Conservation (phyloP, 139 green algal species). For the Zygnema cylindricum region DNA sequence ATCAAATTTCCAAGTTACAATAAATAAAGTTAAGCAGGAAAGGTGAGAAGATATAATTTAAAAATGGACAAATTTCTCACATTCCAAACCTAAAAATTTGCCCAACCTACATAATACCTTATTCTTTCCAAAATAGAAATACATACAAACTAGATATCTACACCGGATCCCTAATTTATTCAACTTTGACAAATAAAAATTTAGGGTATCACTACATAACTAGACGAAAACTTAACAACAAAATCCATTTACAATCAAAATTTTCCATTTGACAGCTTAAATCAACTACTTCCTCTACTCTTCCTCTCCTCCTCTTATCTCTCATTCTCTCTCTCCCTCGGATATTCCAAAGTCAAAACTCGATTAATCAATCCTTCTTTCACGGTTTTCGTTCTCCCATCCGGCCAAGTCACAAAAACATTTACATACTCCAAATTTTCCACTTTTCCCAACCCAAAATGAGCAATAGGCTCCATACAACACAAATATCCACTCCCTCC, state of each 20-base stretch:
- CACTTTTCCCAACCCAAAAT: slow-evolving; percentile 48
- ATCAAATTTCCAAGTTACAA: no score
- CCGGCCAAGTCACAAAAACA: slow-evolving; percentile 39
- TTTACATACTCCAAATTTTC: not conserved
- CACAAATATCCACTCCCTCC: slow-evolving; percentile 54
- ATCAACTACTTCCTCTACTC: not conserved
- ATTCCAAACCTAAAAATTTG: no score
- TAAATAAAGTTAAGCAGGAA: no score
- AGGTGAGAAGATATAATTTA: no score
- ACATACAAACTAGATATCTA: no score
- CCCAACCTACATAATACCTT: no score
- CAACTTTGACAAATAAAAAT: no score
- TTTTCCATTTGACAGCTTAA: not conserved
- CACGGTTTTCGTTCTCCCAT: slow-evolving; percentile 9
- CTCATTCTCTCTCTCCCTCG: not conserved
- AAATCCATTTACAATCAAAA: not conserved
- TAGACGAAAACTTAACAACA: not conserved
- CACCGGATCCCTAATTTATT: no score
- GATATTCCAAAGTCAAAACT: not conserved
- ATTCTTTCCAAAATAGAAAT: no score
- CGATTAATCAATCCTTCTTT: not conserved
- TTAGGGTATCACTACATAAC: not conserved
- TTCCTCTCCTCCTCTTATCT: not conserved
- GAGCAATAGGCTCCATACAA: slow-evolving; percentile 57
- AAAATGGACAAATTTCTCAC: no score